Evolutionary conservation across 2,329 filamentous ascomycete genomes (phyloP).

Genomic region (Ophiocordyceps robertsii): DNA sequence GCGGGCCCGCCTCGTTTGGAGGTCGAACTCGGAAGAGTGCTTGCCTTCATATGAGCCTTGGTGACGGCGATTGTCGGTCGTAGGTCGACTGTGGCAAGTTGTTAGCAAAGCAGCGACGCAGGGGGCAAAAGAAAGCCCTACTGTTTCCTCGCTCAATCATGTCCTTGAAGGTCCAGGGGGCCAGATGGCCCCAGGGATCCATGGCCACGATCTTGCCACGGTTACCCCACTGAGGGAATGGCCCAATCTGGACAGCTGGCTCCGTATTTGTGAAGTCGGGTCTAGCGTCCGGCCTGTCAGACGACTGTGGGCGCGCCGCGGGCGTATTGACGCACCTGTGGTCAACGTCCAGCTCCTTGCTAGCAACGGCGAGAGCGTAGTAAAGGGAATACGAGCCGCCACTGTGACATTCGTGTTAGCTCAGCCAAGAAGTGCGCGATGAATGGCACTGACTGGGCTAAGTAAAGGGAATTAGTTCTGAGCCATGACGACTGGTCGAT

Average conservation of each 20-base stretch:
- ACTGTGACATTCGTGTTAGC: slow-evolving; percentile 9
- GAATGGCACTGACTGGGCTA: slow-evolving; percentile 21
- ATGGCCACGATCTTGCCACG: slow-evolving; percentile 93
- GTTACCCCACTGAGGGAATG: slow-evolving; percentile 81
- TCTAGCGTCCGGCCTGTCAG: slow-evolving; percentile 13
- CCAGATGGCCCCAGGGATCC: slow-evolving; percentile 85
- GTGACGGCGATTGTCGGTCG: slow-evolving; percentile 86
- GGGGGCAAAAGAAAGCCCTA: slow-evolving; percentile 13
- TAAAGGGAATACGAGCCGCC: slow-evolving; percentile 95
- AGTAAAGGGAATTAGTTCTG: background rate
- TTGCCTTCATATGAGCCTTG: slow-evolving; percentile 76
- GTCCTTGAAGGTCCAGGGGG: slow-evolving; percentile 72
- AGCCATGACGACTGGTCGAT: background rate
- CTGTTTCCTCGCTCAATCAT: slow-evolving; percentile 62
- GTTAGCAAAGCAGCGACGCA: slow-evolving; percentile 4
- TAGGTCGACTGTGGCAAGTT: slow-evolving; percentile 49
- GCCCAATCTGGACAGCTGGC: slow-evolving; percentile 78
- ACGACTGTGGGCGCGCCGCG: background rate
- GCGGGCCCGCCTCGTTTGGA: background rate
- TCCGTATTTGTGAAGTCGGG: slow-evolving; percentile 66
- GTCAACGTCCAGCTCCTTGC: slow-evolving; percentile 72
- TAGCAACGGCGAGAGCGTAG: slow-evolving; percentile 83
- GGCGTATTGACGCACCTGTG: slow-evolving; percentile 40
- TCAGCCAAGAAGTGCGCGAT: background rate
- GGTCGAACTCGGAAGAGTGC: background rate